Conservation (phyloP, 2,329 filamentous ascomycete genomes). For the Colletotrichum orbiculare region DNA sequence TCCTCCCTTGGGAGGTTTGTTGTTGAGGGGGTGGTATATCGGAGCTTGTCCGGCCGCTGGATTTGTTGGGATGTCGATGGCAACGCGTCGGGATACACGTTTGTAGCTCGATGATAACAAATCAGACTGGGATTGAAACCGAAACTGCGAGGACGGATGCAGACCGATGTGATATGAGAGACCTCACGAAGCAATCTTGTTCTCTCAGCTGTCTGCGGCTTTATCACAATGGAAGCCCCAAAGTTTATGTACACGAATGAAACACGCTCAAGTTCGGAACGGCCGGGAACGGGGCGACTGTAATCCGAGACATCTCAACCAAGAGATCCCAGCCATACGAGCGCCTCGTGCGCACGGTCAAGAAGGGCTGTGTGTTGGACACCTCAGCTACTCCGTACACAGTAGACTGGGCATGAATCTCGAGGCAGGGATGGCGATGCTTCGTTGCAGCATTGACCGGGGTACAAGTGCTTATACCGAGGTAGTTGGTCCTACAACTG, state of each 20-base stretch:
- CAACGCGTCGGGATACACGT: neutral
- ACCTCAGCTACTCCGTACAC: too few species aligned
- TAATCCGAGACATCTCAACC: slow-evolving; percentile 12
- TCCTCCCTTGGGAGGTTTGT: too few species aligned
- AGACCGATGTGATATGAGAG: neutral
- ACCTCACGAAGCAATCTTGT: neutral
- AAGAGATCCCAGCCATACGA: slow-evolving; percentile 4
- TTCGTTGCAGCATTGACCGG: neutral
- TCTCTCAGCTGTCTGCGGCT: slow-evolving; percentile 1
- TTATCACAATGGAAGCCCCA: slow-evolving; percentile 3
- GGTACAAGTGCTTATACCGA: neutral
- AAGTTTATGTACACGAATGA: slow-evolving; percentile 26
- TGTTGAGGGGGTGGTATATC: too few species aligned
- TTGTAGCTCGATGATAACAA: slow-evolving; percentile 1
- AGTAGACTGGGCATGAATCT: too few species aligned
- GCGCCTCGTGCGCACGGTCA: neutral
- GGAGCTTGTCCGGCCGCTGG: neutral
- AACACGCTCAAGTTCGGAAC: slow-evolving; percentile 17
- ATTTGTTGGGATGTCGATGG: neutral
- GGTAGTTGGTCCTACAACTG: too few species aligned
- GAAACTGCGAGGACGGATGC: slow-evolving; percentile 26
- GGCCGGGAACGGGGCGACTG: slow-evolving; percentile 15
- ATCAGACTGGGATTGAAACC: neutral
- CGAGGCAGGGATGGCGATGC: too few species aligned
- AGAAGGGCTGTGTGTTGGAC: too few species aligned